Evolutionary conservation across 345 rosid species (phyloP).

Genomic region (Combretum micranthum): DNA sequence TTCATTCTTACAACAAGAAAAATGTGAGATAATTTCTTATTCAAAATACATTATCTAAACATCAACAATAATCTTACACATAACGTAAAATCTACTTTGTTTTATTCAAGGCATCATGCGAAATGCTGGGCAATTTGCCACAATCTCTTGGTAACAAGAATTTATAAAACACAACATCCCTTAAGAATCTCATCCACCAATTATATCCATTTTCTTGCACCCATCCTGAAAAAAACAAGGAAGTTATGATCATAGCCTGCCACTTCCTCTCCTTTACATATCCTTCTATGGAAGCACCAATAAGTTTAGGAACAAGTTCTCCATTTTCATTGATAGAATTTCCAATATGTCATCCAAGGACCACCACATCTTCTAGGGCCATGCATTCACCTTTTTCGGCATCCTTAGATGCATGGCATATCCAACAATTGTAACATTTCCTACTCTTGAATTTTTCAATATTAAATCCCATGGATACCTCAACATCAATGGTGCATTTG

Average conservation of each 20-base stretch:
- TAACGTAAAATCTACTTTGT: no score
- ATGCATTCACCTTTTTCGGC: constrained; percentile 42
- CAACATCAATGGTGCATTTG: constrained; percentile 18
- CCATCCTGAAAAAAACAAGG: no score
- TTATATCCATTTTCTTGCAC: constrained; percentile 23
- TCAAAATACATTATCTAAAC: no score
- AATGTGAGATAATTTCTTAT: no score
- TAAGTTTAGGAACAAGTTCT: background rate
- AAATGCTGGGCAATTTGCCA: constrained; percentile 35
- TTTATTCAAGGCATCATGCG: no score
- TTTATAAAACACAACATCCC: constrained; percentile 18
- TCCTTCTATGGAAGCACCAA: constrained; percentile 11
- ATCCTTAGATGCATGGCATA: constrained; percentile 59
- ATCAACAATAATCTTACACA: no score
- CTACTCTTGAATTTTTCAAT: constrained; percentile 22
- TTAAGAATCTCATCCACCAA: constrained; percentile 26
- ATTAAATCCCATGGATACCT: constrained; percentile 37
- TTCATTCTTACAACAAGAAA: no score
- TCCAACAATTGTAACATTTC: constrained; percentile 35
- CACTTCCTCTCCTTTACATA: constrained; percentile 31
- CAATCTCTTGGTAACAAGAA: constrained; percentile 17
- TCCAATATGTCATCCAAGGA: constrained; percentile 30
- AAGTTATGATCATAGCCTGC: constrained; percentile 19
- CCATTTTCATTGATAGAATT: constrained; percentile 6
- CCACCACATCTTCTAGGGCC: constrained; percentile 38